Base-by-base conservation (phyloP, 2,329 filamentous ascomycete species). In the Colletotrichum endophyticum region DNA sequence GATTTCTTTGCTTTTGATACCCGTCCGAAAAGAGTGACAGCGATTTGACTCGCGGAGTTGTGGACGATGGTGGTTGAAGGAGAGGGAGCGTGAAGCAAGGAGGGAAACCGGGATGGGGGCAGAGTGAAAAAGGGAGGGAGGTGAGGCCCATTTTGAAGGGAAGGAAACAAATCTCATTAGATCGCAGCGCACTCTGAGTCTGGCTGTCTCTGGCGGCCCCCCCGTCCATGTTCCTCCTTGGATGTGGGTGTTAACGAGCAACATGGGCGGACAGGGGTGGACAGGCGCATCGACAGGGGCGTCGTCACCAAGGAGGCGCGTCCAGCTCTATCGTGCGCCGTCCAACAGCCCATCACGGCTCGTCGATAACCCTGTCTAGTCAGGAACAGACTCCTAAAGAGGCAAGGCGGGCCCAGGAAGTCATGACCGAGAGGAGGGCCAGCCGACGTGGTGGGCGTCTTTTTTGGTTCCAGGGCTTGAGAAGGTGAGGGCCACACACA, bases 1-100 rank as follows among this genome's bases (percentile, higher is more conserved):
- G 63, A 67, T 32, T 22, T 64, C 64, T 61, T 61, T 36, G 12
- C 19, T 56, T 67, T 13, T 67, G 39, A 49, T 67, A 78, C 72
- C 77, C 70, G 75, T 78, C 77, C 77, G 61, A 77, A 78, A 78
- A 28, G 77, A 78, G 49, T 78, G 77, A 78, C 77, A 72, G 77
- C 77, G 75, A 59, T 53, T 72, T 56, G 59, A 69, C 68, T 75
- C 77, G 75, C 75, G 77, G 70, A 76, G 62, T 57, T 74, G 53
- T 76, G 73, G 73, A 76, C 70, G 64, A 70, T 59, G 70, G 56
- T 72, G 66, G 66, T 57, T 66, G 64, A 70, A 72, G 49, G 73
- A 76, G 69, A 49, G 73, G 39, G 34, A 30, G 59, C 30, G 39
- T 67, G 32, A 62, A 61, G 61, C 28, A 25, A 68, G 30, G 39